Conservation (phyloP, 2,329 filamentous ascomycete species). For the Fusarium denticulatum region DNA sequence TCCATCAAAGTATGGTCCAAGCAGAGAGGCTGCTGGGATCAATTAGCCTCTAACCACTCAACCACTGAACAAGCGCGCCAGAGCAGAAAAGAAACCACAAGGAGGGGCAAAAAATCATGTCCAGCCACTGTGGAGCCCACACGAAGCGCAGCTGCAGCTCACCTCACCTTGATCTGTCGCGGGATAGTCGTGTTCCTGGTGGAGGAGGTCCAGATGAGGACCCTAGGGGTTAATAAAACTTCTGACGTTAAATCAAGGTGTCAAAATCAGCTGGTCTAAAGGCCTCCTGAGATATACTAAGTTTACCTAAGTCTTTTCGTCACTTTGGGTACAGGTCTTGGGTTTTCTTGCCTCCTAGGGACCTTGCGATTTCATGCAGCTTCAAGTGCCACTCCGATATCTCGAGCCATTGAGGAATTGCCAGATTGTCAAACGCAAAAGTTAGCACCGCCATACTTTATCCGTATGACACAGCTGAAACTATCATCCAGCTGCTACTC, state of each 20-base stretch:
- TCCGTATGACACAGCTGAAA: not conserved
- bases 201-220: conserved; percentile 17
- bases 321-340: not conserved
- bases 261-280: not conserved
- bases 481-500: not conserved
- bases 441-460: not conserved
- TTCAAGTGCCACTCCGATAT: conserved; percentile 2
- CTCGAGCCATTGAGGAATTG: conserved; percentile 18
- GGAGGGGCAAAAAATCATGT: conserved; percentile 31
- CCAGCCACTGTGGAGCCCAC: conserved; percentile 35
- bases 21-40: conserved; percentile 30
- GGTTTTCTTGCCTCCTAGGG: not conserved
- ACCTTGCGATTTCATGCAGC: conserved; percentile 23
- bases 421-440: conserved; percentile 22
- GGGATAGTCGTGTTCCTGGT: conserved; percentile 3
- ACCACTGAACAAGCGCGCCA: conserved; percentile 20
- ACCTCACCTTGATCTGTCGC: conserved; percentile 35
- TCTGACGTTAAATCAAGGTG: not conserved
- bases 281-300: not conserved
- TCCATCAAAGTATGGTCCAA: conserved; percentile 32
- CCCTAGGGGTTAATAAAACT: not conserved
- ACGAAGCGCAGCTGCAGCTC: conserved; percentile 37
- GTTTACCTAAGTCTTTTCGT: not conserved
- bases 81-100: not conserved
- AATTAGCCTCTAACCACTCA: no score